phyloP scores from a whole-genome alignment of 2,329 filamentous ascomycete genomes.

The Calonectria henricotiae region DNA sequence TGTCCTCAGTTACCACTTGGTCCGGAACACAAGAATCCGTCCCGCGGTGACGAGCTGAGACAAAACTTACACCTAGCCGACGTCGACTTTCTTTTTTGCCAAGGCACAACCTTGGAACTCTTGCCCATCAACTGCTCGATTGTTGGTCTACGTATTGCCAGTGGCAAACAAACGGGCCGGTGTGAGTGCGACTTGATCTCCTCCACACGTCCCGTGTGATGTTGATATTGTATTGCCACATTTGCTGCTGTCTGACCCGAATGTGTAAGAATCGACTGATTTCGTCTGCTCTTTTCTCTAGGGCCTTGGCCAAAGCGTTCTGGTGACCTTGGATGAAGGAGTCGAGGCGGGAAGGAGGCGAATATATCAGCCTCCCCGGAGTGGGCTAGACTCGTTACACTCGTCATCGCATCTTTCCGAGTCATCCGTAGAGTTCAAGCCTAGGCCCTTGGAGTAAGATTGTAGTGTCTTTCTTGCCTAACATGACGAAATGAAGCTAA shows the following conservation, averaged over 20 bases:
- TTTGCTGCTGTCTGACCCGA: conserved; percentile 16
- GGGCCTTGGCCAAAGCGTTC: background rate
- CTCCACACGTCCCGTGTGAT: conserved; percentile 3
- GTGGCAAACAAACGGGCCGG: conserved; percentile 4
- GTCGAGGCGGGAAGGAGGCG: conserved; percentile 6
- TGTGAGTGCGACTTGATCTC: conserved; percentile 15
- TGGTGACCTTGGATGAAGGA: background rate
- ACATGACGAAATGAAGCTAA: conserved; percentile 15
- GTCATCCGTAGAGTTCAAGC: conserved; percentile 8
- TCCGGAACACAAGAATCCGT: background rate
- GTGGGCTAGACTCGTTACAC: conserved; percentile 6
- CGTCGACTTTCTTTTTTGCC: conserved; percentile 18
- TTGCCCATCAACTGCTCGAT: background rate
- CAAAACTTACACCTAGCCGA: background rate
- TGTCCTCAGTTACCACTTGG: conserved; percentile 1
- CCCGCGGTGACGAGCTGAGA: conserved; percentile 21
- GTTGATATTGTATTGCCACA: conserved; percentile 20
- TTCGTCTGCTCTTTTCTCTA: background rate
- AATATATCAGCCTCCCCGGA: conserved; percentile 19
- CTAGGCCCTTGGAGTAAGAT: background rate
- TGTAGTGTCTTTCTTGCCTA: background rate
- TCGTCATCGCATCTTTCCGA: conserved; percentile 14
- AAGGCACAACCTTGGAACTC: conserved; percentile 1
- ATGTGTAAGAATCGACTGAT: conserved; percentile 21
- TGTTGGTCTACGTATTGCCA: background rate